These are phyloP conservation scores for Sugiyamaella pinicola DNA, from an alignment of 1,139 yeast genomes.

Conservation along the genomic window DNA sequence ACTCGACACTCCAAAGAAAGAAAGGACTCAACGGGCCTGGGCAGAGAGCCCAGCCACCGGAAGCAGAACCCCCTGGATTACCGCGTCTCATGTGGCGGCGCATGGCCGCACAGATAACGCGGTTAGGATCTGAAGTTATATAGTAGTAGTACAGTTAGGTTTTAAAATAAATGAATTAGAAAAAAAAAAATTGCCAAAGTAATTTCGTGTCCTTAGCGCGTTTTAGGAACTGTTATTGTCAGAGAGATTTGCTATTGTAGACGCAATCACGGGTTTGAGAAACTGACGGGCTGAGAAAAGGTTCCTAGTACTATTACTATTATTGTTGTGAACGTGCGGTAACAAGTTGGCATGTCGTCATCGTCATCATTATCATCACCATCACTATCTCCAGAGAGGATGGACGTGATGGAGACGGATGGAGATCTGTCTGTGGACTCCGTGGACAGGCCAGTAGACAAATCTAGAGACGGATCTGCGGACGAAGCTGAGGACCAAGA, in stretches of 20 bases:
- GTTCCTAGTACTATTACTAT: neutral
- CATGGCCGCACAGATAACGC: neutral
- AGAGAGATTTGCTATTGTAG: neutral
- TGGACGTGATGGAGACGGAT: neutral
- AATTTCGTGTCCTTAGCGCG: conserved; percentile 3
- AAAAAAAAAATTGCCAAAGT: neutral
- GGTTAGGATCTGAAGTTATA: neutral
- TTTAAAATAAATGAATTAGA: conserved; percentile 1
- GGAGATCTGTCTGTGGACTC: neutral
- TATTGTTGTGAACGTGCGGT: neutral
- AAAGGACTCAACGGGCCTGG: too few species aligned
- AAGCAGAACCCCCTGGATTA: too few species aligned
- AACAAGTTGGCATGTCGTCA: neutral
- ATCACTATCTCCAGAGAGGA: too few species aligned
- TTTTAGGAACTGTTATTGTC: neutral
- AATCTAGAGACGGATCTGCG: neutral
- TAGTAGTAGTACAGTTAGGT: neutral
- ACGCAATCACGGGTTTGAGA: neutral
- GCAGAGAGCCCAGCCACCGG: too few species aligned
- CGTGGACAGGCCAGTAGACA: neutral
- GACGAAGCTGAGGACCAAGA: neutral
- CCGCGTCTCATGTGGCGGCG: neutral
- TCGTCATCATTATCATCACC: neutral
- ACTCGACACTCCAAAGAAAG: too few species aligned
- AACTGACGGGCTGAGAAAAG: neutral